Base-by-base conservation (phyloP, 2,329 filamentous ascomycete genomes). In the Pseudogymnoascus sp. region DNA sequence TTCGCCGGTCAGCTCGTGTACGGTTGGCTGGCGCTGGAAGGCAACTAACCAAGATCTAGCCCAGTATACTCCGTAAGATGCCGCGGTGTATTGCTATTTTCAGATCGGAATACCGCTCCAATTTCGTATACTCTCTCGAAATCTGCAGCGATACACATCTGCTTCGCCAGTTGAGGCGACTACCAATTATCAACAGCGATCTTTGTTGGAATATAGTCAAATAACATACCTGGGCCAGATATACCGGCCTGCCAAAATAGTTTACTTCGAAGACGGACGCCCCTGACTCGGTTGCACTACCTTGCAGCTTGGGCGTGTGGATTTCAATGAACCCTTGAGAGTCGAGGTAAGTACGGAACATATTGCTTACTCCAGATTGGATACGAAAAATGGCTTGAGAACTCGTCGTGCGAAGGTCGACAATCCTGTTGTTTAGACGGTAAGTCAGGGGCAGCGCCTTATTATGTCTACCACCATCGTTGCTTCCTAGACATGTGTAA, bases 21-120 rank as follows among this genome's bases (percentile, higher is more conserved):
- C 9, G n/a, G 5, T 54, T 11, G 15, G 2, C 31, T 11, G 15
- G 2, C 31, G 3, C 10, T 11, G 7, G 5, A 17, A 17, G 29
- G 29, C 17, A 33, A 54, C 47, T 11, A 10, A 54, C 47, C 47
- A 15, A 97, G 74, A 80, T 97, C 92, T 31, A 97, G 79, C 61
- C 92, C 92, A 4, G 92, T 97, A 72, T 95, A 97, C 73, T 97
- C 92, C 0, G 92, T 96, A 79, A 97, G 79, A 73, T 97, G 92
- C 37, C 92, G 86, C 70, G 96, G 92, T 0, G 92, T 97, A 74
- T 97, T 97, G 71, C 90, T 95, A 77, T 97, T 95, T 73, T 97
- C 92, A 0, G 92, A 92, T 67, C 92, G 86, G 80, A 97, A 97
- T 5, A 97, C 92, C 1, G 90, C 86, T 13, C 90, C 90, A 66